These are phyloP conservation scores for Aspergillus novoparasiticus DNA, from an alignment of 2,329 filamentous ascomycete genomes.

Conservation along the genomic window DNA sequence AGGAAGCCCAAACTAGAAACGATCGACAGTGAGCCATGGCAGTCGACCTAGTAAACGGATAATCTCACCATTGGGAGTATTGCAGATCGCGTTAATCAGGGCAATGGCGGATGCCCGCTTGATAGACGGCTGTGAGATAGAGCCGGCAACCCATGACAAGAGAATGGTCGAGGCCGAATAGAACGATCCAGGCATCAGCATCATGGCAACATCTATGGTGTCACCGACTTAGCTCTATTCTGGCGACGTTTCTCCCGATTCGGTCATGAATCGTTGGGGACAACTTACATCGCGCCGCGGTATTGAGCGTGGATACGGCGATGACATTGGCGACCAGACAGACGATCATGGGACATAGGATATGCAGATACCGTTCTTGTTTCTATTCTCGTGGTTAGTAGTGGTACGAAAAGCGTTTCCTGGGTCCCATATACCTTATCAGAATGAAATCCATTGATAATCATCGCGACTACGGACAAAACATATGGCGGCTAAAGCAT, in stretches of 20 bases:
- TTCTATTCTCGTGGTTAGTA: background rate
- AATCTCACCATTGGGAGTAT: background rate
- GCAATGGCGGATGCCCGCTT: background rate
- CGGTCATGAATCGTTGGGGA: no score
- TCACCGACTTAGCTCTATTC: background rate
- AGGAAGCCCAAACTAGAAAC: background rate
- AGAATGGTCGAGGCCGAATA: background rate
- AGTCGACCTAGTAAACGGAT: background rate
- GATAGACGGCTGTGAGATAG: background rate
- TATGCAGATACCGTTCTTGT: background rate
- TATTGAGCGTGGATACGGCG: background rate
- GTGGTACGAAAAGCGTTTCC: background rate
- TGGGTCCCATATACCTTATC: background rate
- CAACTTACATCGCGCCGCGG: background rate
- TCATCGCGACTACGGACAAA: background rate
- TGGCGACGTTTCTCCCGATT: no score
- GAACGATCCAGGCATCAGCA: background rate
- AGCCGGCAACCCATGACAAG: background rate
- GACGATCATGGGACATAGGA: background rate
- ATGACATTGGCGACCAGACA: background rate
- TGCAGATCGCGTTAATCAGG: background rate
- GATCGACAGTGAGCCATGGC: background rate
- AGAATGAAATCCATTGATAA: background rate
- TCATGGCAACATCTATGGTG: background rate
- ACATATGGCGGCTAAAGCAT: background rate